Evolutionary conservation across 202 grass and related monocot species (phyloP).

Genomic region (Digitaria exilis): DNA sequence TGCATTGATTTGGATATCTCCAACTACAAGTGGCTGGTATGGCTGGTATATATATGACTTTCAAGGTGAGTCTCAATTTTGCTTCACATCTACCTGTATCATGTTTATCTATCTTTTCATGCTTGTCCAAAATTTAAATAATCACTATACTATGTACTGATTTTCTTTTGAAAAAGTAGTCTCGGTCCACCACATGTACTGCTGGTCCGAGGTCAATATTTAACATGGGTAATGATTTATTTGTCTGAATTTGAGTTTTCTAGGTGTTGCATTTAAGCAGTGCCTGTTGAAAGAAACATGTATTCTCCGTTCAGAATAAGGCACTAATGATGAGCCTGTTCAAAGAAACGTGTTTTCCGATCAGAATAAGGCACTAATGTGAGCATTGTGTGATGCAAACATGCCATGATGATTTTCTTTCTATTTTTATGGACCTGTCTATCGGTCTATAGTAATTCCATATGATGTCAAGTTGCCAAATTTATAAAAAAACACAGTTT

Average conservation of each 20-base stretch:
- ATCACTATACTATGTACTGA: not conserved
- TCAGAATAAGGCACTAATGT: not conserved
- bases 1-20: slow-evolving; percentile 34
- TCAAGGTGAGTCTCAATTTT: slow-evolving; percentile 38
- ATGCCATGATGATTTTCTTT: not conserved
- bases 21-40: slow-evolving; percentile 7
- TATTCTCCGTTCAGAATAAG: not conserved
- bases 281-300: no score
- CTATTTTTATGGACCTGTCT: not conserved
- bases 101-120: not conserved
- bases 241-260: not conserved
- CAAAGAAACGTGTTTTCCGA: not conserved
- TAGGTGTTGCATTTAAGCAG: not conserved
- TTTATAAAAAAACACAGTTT: not conserved
- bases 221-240: not conserved
- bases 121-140: not conserved
- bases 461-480: not conserved
- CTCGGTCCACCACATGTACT: not conserved
- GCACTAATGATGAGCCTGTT: not conserved
- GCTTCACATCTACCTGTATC: no score
- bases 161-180: no score
- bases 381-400: not conserved
- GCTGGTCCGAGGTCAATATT: not conserved
- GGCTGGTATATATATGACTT: slow-evolving; percentile 18
- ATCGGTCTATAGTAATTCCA: not conserved